A percentile compares a stretch with the other conserved stretches of the same genome.
These are phyloP conservation scores for Tricladium varicosporioides DNA, from an alignment of 2,329 filamentous ascomycete species.

Conservation along the genomic window DNA sequence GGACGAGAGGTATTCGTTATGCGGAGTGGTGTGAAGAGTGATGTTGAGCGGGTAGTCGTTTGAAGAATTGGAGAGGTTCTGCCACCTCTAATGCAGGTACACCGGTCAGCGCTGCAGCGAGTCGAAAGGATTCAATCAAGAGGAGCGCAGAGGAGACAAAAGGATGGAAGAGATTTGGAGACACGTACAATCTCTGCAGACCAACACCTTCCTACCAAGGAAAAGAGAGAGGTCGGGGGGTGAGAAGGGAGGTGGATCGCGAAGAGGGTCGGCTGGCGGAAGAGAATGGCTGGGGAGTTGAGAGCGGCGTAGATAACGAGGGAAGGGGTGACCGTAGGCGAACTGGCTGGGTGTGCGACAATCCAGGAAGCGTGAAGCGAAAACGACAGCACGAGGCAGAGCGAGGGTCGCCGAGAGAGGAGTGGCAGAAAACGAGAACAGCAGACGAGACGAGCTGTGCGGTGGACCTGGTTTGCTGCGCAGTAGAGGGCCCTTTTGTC, in stretches of 20 bases:
- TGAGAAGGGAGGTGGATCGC: slow-evolving; percentile 9
- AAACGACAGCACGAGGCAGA: no score
- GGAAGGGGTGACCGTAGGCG: no score
- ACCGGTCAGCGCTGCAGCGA: slow-evolving; percentile 33
- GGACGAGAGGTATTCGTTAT: slow-evolving; percentile 2
- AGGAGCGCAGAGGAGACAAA: slow-evolving; percentile 7
- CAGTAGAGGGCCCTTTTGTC: no score
- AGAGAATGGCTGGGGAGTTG: slow-evolving; percentile 16
- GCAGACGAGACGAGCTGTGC: no score
- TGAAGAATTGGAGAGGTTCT: slow-evolving; percentile 28
- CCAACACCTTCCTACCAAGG: slow-evolving; percentile 25
- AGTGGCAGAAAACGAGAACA: no score
- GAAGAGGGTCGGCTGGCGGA: slow-evolving; percentile 16
- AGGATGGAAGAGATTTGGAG: slow-evolving; percentile 3
- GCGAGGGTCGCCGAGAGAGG: no score
- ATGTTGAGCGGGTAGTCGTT: slow-evolving; percentile 11
- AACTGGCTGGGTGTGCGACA: neutral
- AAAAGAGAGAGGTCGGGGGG: slow-evolving; percentile 29
- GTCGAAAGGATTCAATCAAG: slow-evolving; percentile 27
- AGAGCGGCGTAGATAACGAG: neutral
- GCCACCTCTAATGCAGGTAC: slow-evolving; percentile 38
- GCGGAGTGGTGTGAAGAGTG: slow-evolving; percentile 12
- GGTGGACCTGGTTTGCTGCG: no score
- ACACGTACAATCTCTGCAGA: slow-evolving; percentile 22
- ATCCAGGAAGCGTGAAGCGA: neutral